phyloP scores from a whole-genome alignment of 2,329 filamentous ascomycete species.

The Dactylonectria estremocensis region DNA sequence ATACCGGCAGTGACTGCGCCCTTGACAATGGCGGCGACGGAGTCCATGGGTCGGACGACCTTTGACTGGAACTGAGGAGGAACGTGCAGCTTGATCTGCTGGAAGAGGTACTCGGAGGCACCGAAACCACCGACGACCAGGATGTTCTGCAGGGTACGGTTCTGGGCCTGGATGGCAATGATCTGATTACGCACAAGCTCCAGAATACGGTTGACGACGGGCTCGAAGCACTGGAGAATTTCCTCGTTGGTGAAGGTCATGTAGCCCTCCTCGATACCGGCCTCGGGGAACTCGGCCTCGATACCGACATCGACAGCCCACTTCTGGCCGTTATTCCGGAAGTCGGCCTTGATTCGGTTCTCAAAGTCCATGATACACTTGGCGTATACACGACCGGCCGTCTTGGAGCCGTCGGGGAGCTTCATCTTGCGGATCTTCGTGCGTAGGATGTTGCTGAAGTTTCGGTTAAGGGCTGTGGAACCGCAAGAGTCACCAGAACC shows the following conservation, averaged over 20 bases:
- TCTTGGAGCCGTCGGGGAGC: slow-evolving; percentile 95
- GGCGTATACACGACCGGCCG: slow-evolving; percentile 96
- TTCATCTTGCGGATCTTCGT: slow-evolving; percentile 99
- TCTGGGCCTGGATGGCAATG: slow-evolving; percentile 98
- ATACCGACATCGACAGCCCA: slow-evolving; percentile 99
- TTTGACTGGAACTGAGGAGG: slow-evolving; percentile 98
- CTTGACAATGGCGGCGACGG: slow-evolving; percentile 98
- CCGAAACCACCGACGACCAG: slow-evolving; percentile 98
- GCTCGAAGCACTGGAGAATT: slow-evolving; percentile 98
- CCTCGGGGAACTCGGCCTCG: slow-evolving; percentile 97
- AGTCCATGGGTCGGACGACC: slow-evolving; percentile 98
- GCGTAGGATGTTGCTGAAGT: slow-evolving; percentile 97
- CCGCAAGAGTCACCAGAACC: slow-evolving; percentile 98
- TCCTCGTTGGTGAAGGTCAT: slow-evolving; percentile 99
- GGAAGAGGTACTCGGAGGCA: slow-evolving; percentile 98
- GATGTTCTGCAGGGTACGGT: slow-evolving; percentile 93
- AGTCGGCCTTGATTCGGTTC: slow-evolving; percentile 99
- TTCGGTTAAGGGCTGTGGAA: slow-evolving; percentile 97
- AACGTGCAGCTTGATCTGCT: slow-evolving; percentile 98
- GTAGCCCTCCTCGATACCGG: slow-evolving; percentile 98
- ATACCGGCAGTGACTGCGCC: slow-evolving; percentile 98
- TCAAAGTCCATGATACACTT: slow-evolving; percentile 99
- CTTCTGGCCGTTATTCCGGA: slow-evolving; percentile 98
- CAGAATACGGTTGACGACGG: slow-evolving; percentile 95
- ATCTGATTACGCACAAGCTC: slow-evolving; percentile 98